Percentiles rank a stretch among this genome's conserved stretches.
These are phyloP conservation scores for Aspergillus tanneri DNA, from an alignment of 2,329 filamentous ascomycete genomes.

Conservation along the genomic window DNA sequence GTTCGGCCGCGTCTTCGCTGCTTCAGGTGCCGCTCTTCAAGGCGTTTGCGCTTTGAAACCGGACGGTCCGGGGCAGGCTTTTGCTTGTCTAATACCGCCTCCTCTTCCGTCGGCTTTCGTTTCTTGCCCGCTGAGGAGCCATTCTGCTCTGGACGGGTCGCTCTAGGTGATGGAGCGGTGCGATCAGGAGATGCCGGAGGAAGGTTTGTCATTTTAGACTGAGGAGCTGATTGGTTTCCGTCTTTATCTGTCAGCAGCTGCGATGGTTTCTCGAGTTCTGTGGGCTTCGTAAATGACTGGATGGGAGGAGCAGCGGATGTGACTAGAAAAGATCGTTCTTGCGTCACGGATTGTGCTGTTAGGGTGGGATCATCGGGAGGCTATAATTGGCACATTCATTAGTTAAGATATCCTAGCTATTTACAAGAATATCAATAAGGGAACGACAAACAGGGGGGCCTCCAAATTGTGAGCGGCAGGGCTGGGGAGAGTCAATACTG, in stretches of 20 bases:
- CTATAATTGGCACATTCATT: neutral
- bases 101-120: slow-evolving; percentile 29
- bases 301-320: neutral
- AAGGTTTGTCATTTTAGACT: neutral
- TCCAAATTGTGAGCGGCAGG: too few species aligned
- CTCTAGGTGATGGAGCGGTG: slow-evolving; percentile 2
- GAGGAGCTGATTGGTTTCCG: too few species aligned
- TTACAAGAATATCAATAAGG: neutral
- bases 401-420: neutral
- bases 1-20: slow-evolving; percentile 37
- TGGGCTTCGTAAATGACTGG: neutral
- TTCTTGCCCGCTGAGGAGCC: slow-evolving; percentile 27
- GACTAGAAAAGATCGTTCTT: slow-evolving; percentile 5
- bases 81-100: slow-evolving; percentile 24
- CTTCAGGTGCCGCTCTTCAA: slow-evolving; percentile 41
- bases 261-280: too few species aligned
- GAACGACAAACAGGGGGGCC: neutral
- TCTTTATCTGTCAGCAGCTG: too few species aligned
- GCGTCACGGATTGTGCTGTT: slow-evolving; percentile 3
- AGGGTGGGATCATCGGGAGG: slow-evolving; percentile 4
- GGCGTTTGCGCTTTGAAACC: slow-evolving; percentile 38
- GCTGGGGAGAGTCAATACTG: neutral
- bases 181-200: neutral
- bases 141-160: slow-evolving; percentile 6
- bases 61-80: slow-evolving; percentile 25